Percentiles rank a stretch among this genome's conserved stretches.
Evolutionary conservation across 306 rosid species (phyloP).

Genomic region (Quercus aquifolioides): DNA sequence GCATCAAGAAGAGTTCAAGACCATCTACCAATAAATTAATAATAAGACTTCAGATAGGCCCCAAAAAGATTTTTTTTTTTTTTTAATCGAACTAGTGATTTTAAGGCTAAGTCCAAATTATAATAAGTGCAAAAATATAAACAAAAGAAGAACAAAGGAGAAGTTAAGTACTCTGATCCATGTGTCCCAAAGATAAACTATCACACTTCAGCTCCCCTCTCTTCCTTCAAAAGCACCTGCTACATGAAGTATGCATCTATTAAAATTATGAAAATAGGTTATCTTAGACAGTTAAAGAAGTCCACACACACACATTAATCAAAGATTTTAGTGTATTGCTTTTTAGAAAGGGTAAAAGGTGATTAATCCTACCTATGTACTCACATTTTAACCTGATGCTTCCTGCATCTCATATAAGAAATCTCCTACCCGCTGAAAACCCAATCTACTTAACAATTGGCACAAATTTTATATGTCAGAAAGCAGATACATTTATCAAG

Average conservation of each 20-base stretch:
- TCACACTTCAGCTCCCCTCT: constrained; percentile 5
- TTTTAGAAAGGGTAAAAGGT: not conserved
- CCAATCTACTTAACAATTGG: not conserved
- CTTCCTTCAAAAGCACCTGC: constrained; percentile 11
- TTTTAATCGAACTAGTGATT: not conserved
- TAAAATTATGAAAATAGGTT: not conserved
- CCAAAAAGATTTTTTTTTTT: not conserved
- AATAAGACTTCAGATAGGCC: not conserved
- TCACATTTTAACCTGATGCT: not conserved
- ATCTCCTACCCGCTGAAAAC: not conserved
- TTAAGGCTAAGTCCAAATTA: not conserved
- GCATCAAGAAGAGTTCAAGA: not conserved
- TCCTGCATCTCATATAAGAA: not conserved
- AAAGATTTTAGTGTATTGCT: too few relatives aligned
- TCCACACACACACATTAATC: too few relatives aligned
- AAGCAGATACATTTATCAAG: not conserved
- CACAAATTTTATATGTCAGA: not conserved
- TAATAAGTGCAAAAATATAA: not conserved
- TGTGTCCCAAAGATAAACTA: constrained; percentile 7
- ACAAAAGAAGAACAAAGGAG: not conserved
- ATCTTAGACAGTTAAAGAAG: not conserved
- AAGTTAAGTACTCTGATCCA: constrained; percentile 33
- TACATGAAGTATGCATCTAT: not conserved
- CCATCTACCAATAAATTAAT: not conserved
- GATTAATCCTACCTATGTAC: not conserved